These are phyloP conservation scores for Grifola frondosa DNA, from an alignment of 1,284 basidiomycete species.

Conservation along the genomic window DNA sequence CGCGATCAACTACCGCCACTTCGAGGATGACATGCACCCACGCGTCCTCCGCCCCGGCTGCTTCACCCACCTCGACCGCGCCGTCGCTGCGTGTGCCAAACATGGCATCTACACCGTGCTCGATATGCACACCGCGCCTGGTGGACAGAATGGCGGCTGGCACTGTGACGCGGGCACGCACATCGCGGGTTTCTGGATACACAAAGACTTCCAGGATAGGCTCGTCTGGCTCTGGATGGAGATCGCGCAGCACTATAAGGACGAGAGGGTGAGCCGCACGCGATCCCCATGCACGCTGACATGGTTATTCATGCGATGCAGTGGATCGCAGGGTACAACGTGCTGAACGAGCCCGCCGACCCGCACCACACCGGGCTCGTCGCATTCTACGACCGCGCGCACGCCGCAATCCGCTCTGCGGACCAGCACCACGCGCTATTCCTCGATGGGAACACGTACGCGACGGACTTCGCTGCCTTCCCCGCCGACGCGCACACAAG, in stretches of 20 bases:
- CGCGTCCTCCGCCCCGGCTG: constrained; percentile 56
- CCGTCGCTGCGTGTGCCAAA: constrained; percentile 57
- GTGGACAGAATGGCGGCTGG: constrained; percentile 60
- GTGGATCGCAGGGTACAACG: constrained; percentile 75
- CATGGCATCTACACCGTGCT: constrained; percentile 61
- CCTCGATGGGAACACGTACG: constrained; percentile 74
- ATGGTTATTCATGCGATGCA: constrained; percentile 15
- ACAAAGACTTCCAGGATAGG: constrained; percentile 78
- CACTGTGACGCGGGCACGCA: constrained; percentile 54
- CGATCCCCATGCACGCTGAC: not conserved
- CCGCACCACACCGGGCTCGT: constrained; percentile 51
- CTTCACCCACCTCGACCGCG: constrained; percentile 64
- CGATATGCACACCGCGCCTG: constrained; percentile 62
- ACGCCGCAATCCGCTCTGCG: constrained; percentile 63
- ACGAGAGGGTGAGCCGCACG: constrained; percentile 37
- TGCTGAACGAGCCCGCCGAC: constrained; percentile 77
- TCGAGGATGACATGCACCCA: constrained; percentile 70
- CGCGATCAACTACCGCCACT: constrained; percentile 67
- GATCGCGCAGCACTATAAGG: constrained; percentile 64
- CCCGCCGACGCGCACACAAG: constrained; percentile 48
- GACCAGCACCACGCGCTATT: constrained; percentile 67
- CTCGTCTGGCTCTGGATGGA: constrained; percentile 68
- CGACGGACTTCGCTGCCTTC: constrained; percentile 73
- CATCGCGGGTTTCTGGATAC: constrained; percentile 65
- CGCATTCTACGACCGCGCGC: constrained; percentile 61